These are phyloP conservation scores for Diatrype stigma DNA, from an alignment of 2,329 filamentous ascomycete genomes.

Conservation along the genomic window DNA sequence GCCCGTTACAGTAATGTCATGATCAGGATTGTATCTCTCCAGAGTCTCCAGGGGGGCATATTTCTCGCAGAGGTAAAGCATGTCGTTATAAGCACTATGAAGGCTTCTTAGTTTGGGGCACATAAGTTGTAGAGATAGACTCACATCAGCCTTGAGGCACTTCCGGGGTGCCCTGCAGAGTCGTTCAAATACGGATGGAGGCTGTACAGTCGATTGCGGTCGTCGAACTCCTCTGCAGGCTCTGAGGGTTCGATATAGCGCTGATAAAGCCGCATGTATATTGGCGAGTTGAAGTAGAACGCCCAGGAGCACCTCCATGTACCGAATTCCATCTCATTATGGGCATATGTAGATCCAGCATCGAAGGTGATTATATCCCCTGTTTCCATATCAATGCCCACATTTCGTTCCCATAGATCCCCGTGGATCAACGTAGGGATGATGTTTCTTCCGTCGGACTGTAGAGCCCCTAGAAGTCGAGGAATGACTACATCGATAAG, in stretches of 20 bases:
- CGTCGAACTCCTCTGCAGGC: conserved; percentile 16
- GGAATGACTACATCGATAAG: conserved; percentile 10
- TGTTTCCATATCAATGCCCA: conserved; percentile 8
- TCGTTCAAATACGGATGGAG: conserved; percentile 12
- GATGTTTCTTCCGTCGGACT: conserved; percentile 8
- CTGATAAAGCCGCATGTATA: conserved; percentile 9
- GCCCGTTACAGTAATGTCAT: conserved; percentile 18
- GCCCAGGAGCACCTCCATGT: conserved; percentile 11
- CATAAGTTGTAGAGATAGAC: conserved; percentile 2
- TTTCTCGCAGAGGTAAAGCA: conserved; percentile 32
- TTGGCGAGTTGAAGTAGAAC: conserved; percentile 11
- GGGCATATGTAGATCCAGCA: conserved; percentile 11
- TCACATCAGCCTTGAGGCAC: conserved; percentile 20
- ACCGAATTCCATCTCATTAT: conserved; percentile 17
- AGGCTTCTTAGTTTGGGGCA: neutral
- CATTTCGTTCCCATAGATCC: conserved; percentile 12
- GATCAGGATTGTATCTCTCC: conserved; percentile 24
- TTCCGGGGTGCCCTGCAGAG: conserved; percentile 20
- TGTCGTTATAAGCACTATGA: conserved; percentile 31
- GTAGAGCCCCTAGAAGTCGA: conserved; percentile 9
- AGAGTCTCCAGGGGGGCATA: conserved; percentile 28
- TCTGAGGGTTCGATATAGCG: conserved; percentile 9
- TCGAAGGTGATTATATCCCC: conserved; percentile 10
- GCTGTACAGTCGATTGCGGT: conserved; percentile 16
- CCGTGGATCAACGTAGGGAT: conserved; percentile 9